Evolutionary conservation across 2,329 filamentous ascomycete genomes (phyloP).

Genomic region (Aspergillus sp.): DNA sequence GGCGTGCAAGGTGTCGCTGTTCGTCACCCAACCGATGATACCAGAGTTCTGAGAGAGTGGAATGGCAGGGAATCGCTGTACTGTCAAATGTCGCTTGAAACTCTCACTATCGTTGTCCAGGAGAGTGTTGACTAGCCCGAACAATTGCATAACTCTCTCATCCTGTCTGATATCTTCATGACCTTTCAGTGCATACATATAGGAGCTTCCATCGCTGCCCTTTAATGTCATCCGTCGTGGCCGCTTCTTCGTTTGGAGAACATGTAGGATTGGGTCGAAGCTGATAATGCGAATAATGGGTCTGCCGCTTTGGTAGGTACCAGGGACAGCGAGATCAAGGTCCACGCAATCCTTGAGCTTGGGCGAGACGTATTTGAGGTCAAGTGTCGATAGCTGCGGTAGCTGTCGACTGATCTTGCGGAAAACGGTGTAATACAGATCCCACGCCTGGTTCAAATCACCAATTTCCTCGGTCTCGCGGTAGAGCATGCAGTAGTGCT

Average conservation of each 20-base stretch:
- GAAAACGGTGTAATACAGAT: conserved; percentile 98
- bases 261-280: conserved; percentile 85
- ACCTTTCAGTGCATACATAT: conserved; percentile 93
- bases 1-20: conserved; percentile 95
- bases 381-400: conserved; percentile 86
- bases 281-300: conserved; percentile 81
- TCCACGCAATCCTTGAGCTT: conserved; percentile 83
- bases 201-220: conserved; percentile 84
- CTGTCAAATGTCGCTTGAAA: conserved; percentile 95
- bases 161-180: conserved; percentile 99
- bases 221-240: conserved; percentile 84
- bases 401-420: conserved; percentile 90
- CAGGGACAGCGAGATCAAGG: conserved; percentile 91
- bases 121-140: conserved; percentile 94
- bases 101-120: conserved; percentile 91
- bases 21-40: conserved; percentile 92
- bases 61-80: conserved; percentile 95
- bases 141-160: conserved; percentile 98
- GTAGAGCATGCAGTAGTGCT: conserved; percentile 94
- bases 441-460: conserved; percentile 97
- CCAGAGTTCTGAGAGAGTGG: conserved; percentile 95
- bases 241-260: conserved; percentile 96
- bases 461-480: conserved; percentile 84
- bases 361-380: conserved; percentile 95
- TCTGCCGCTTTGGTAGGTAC: conserved; percentile 80